Evolutionary conservation across 2,329 filamentous ascomycete genomes (phyloP), one percentile per base, ranked within the genome.

Genomic region (Ophiostoma piceae): DNA sequence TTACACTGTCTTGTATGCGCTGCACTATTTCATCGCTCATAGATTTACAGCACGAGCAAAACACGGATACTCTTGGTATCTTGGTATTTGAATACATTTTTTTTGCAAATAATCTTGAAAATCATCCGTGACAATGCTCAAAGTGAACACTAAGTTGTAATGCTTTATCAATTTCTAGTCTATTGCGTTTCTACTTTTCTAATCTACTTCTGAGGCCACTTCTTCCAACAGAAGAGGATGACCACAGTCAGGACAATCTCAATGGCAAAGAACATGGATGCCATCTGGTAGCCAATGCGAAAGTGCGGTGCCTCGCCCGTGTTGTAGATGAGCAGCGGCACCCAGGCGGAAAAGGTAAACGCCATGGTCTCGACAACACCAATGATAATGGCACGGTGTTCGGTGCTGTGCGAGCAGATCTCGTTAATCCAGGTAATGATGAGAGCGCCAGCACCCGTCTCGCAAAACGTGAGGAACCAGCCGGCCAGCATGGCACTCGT

Each of bases 381-480:
- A 12, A 57, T 57, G n/a, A 57, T 57, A 26, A 57, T 57, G 51
- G 51, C 51, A 22, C 51, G 51, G 9, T 57, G 51, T n/a, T 57
- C 51, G 4, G 51, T 57, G 51, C 51, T 57, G 51, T 57, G 51
- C 22, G 51, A 57, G 51, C 51, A 57, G 51, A 57, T 57, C n/a
- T 57, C 51, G 51, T 57, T 57, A n/a, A 57, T 57, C 51, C 51
- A 57, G n/a, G 51, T 57, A n/a, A 57, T 57, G 51, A 57, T 57
- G 11, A 57, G 51, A 11, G 51, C 51, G 12, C 51, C 51, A 16
- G 51, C 51, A 57, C 51, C 51, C 7, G 51, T 57, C 51, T 57
- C 51, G 51, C 51, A 57, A 57, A 57, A 57, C 3, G 51, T 57
- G n/a, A 57, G 51, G 51, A 57, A 57, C 51, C 51, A 57, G 51